Percentiles rank a stretch among this genome's conserved stretches.
phyloP scores from a whole-genome alignment of 2,329 filamentous ascomycete genomes.

The Ophiostoma sp. region DNA sequence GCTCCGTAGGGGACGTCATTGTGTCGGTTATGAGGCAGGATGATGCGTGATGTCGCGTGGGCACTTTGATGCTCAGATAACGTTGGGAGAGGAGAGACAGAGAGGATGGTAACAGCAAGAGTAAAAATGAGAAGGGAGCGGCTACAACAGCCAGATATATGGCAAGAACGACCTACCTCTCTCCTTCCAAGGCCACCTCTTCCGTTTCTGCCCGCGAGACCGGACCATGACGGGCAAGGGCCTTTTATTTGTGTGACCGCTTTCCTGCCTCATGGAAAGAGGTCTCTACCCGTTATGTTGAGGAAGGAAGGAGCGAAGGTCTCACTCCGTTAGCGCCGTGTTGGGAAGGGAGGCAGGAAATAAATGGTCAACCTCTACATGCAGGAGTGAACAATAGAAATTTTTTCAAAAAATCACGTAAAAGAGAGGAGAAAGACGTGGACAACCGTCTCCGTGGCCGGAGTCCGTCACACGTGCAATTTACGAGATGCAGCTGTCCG shows the following conservation, averaged over 20 bases:
- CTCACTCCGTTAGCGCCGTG: background rate
- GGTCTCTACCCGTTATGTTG: background rate
- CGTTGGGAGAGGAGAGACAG: background rate
- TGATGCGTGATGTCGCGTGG: background rate
- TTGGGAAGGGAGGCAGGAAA: background rate
- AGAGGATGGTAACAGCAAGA: no score
- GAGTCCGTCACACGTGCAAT: background rate
- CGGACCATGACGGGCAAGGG: background rate
- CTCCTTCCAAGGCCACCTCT: background rate
- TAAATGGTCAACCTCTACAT: background rate
- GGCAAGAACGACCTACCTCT: background rate
- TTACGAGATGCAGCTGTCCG: background rate
- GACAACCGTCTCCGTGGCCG: background rate
- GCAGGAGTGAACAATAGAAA: background rate
- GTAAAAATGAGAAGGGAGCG: background rate
- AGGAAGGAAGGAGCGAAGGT: background rate
- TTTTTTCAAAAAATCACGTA: background rate
- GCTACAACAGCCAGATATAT: background rate
- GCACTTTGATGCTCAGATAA: background rate
- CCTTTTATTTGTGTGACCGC: background rate
- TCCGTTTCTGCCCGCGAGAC: background rate
- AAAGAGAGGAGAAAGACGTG: background rate
- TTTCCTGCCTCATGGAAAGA: background rate
- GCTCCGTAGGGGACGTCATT: constrained; percentile 32
- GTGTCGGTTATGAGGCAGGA: background rate